A percentile compares a stretch with the other conserved stretches of the same genome.
Conservation (phyloP, 2,329 filamentous ascomycete genomes). For the Gnomoniopsis smithogilvyi region DNA sequence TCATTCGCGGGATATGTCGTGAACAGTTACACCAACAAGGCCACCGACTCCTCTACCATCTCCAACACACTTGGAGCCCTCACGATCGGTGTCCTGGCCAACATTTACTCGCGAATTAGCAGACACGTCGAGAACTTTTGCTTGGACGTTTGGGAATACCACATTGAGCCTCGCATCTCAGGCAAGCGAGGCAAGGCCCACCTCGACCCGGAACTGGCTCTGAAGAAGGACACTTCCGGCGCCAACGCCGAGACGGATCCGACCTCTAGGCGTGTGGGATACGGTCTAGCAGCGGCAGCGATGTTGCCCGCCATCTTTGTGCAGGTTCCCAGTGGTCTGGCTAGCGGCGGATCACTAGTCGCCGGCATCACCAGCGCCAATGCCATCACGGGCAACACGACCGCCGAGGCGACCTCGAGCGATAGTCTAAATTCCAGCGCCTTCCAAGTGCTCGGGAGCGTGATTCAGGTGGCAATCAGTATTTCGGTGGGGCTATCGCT, state of each 20-base stretch:
- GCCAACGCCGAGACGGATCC: conserved; percentile 21
- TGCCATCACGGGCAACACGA: conserved; percentile 45
- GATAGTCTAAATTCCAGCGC: conserved; percentile 40
- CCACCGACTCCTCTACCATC: conserved; percentile 69
- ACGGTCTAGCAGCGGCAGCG: conserved; percentile 77
- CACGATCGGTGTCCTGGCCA: conserved; percentile 72
- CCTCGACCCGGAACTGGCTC: conserved; percentile 18
- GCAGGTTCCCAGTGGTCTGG: conserved; percentile 61
- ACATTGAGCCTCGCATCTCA: conserved; percentile 37
- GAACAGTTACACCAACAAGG: conserved; percentile 69
- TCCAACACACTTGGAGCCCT: conserved; percentile 76
- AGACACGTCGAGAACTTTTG: conserved; percentile 53
- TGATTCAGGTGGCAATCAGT: conserved; percentile 60
- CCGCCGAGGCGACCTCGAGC: conserved; percentile 25
- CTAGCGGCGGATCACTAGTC: conserved; percentile 56
- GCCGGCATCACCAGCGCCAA: conserved; percentile 56
- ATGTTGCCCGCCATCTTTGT: conserved; percentile 86
- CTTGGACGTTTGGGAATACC: conserved; percentile 51
- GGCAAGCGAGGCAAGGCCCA: conserved; percentile 30
- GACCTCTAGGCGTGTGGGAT: conserved; percentile 49
- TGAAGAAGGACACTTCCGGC: conserved; percentile 28
- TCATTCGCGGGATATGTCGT: conserved; percentile 71
- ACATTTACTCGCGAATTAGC: conserved; percentile 71
- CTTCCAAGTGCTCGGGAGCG: conserved; percentile 53
- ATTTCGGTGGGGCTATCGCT: conserved; percentile 60